These are phyloP conservation scores for Ogataea methanolica DNA, from an alignment of 805 yeast species.

Conservation along the genomic window DNA sequence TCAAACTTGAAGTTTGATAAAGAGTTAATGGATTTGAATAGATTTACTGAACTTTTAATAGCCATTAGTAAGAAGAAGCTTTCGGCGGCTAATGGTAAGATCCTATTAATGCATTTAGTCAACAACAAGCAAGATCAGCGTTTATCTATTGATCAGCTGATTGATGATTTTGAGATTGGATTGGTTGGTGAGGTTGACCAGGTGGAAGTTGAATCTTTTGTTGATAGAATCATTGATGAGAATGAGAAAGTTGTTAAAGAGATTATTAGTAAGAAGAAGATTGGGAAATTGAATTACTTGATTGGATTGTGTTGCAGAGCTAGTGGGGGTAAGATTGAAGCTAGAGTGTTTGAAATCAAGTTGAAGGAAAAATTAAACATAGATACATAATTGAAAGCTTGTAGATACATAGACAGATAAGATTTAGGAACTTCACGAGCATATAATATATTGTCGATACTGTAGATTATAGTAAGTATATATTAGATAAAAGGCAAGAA, in stretches of 20 bases:
- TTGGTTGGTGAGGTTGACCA: slow-evolving; percentile 27
- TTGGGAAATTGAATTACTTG: slow-evolving; percentile 64
- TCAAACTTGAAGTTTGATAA: slow-evolving; percentile 34
- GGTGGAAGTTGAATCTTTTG: slow-evolving; percentile 25
- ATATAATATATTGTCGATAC: not conserved
- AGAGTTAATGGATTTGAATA: slow-evolving; percentile 33
- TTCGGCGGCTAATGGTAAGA: slow-evolving; percentile 65
- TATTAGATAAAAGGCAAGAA: slow-evolving; percentile 1
- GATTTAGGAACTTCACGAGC: too few species aligned
- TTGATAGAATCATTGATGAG: slow-evolving; percentile 32
- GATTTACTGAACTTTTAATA: slow-evolving; percentile 51
- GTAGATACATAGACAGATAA: not conserved
- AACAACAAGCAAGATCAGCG: slow-evolving; percentile 38
- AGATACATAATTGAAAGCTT: not conserved
- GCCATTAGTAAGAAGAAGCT: slow-evolving; percentile 43
- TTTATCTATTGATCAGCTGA: slow-evolving; percentile 36
- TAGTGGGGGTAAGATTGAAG: slow-evolving; percentile 58
- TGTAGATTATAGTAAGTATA: not conserved
- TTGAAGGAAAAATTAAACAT: slow-evolving; percentile 16
- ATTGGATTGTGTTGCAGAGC: slow-evolving; percentile 83
- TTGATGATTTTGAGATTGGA: slow-evolving; percentile 49
- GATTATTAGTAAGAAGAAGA: slow-evolving; percentile 52
- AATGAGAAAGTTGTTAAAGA: slow-evolving; percentile 54
- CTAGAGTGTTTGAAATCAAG: slow-evolving; percentile 20
- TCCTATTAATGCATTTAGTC: slow-evolving; percentile 58